Evolutionary conservation across 345 rosid species (phyloP), one percentile per base, ranked within the genome.

Genomic region (Odontarrhena argentea): DNA sequence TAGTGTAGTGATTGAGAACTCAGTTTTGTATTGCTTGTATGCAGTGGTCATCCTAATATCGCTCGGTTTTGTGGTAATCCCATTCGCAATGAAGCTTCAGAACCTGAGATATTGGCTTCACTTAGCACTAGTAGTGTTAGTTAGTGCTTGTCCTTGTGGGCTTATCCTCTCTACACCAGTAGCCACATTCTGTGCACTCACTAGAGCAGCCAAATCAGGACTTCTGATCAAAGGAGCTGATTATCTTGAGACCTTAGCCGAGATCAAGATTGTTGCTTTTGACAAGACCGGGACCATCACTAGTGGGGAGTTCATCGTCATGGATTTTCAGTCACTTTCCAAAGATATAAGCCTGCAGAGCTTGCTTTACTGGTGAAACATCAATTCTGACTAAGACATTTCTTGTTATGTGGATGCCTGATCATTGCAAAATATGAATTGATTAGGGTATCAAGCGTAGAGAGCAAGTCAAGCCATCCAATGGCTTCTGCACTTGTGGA

Each of bases 231-330:
- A 94, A 85, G 93, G 93, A 5, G 96, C 87, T 5, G 87, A 91
- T 61, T 79, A 57, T 74, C 96, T 94, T 44, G 96, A 94, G 70
- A 82, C 68, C 9, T 84, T 94, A 48, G 81, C 91, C 60, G 85
- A 91, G 80, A 79, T 94, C 41, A 78, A 81, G 82, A 81, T 75
- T 8, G 57, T 83, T 53, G 96, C 93, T 59, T 88, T 94, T 10
- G 97, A 94, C 80, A 94, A 94, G 76, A 94, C 97, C 0, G 99
- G 99, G 9, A 94, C 97, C 10, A 81, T 94, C 7, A 94, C 97
- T 7, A 82, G 83, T 63, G 96, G 95, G 6, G 99, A 94, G 77
- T 94, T 94, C 80, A 64, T 77, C n/a, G 88, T 94, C 63, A 71
- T 78, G 1, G 85, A 87, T 35, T 88, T 88, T 72, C 73, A 48